Conservation (phyloP, 1,284 basidiomycete genomes). For the Malassezia pachydermatis region DNA sequence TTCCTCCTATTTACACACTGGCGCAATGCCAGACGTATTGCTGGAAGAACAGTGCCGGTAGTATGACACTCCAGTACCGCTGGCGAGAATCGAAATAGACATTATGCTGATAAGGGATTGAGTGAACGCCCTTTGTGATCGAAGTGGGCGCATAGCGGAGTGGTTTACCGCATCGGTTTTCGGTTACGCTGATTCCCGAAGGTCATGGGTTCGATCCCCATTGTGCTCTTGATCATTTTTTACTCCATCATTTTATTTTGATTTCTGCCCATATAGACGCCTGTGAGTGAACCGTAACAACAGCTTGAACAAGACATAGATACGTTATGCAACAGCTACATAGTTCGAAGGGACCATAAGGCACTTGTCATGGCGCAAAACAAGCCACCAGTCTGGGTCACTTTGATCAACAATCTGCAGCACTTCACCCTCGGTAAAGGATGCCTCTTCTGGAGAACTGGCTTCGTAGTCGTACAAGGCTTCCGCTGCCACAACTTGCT, state of each 20-base stretch:
- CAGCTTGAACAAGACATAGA: not conserved
- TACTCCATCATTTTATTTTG: slow-evolving; percentile 4
- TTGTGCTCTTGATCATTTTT: slow-evolving; percentile 22
- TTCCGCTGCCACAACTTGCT: slow-evolving; percentile 30
- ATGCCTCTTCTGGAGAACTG: slow-evolving; percentile 37
- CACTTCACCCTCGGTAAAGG: slow-evolving; percentile 32
- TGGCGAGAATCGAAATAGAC: not conserved
- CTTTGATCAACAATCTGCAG: slow-evolving; percentile 40
- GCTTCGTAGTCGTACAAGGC: slow-evolving; percentile 44
- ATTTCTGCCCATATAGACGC: not conserved
- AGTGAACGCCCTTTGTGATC: not conserved
- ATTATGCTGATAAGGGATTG: not conserved
- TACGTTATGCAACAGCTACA: slow-evolving; percentile 26
- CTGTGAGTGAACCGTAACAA: not conserved
- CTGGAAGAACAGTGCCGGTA: not conserved
- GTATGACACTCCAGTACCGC: slow-evolving; percentile 7
- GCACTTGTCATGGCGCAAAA: slow-evolving; percentile 29
- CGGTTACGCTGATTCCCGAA: slow-evolving; percentile 20
- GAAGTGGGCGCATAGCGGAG: slow-evolving; percentile 20
- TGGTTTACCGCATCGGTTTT: slow-evolving; percentile 24
- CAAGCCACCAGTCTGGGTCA: slow-evolving; percentile 46
- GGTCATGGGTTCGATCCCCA: slow-evolving; percentile 24
- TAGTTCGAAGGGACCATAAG: slow-evolving; percentile 43
- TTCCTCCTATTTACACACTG: slow-evolving; percentile 1
- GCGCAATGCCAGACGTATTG: slow-evolving; percentile 5